These are phyloP conservation scores for Psilocybe mexicana DNA, from an alignment of 1,284 basidiomycete genomes.

Conservation along the genomic window DNA sequence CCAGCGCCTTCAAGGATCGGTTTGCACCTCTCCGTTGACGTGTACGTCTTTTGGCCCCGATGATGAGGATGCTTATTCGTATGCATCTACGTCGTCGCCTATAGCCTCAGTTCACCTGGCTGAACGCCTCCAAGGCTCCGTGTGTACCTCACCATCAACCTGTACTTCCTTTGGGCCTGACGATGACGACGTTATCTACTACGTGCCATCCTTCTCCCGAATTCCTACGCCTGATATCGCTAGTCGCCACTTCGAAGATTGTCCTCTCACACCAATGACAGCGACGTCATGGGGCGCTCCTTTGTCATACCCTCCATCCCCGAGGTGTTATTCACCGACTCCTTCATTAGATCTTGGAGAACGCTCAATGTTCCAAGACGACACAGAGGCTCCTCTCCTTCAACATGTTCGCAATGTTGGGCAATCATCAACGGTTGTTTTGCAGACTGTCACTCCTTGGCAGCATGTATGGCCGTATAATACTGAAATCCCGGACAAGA, in stretches of 20 bases:
- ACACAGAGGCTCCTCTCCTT: slow-evolving; percentile 3
- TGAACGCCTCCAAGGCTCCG: slow-evolving; percentile 55
- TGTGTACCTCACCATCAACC: slow-evolving; percentile 54
- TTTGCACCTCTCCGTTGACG: slow-evolving; percentile 54
- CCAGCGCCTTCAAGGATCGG: slow-evolving; percentile 55
- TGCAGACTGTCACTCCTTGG: slow-evolving; percentile 20
- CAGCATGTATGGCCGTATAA: slow-evolving; percentile 29
- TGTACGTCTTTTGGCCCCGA: slow-evolving; percentile 50
- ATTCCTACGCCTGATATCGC: slow-evolving; percentile 41
- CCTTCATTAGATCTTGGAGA: slow-evolving; percentile 46
- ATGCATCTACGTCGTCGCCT: slow-evolving; percentile 18
- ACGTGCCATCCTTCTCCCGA: slow-evolving; percentile 17
- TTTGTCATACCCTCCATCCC: slow-evolving; percentile 38
- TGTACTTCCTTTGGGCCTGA: slow-evolving; percentile 51
- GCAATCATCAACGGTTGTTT: not conserved
- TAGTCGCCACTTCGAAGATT: slow-evolving; percentile 49
- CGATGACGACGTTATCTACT: slow-evolving; percentile 32
- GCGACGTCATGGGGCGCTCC: slow-evolving; percentile 53
- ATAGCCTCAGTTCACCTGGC: slow-evolving; percentile 38
- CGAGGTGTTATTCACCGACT: slow-evolving; percentile 31
- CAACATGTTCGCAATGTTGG: not conserved
- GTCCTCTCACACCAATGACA: slow-evolving; percentile 46
- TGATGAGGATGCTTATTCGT: slow-evolving; percentile 33
- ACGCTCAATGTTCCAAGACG: slow-evolving; percentile 33
- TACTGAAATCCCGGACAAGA: not conserved